phyloP scores from a whole-genome alignment of 768 basidiomycete species.

The Piloderma croceum region DNA sequence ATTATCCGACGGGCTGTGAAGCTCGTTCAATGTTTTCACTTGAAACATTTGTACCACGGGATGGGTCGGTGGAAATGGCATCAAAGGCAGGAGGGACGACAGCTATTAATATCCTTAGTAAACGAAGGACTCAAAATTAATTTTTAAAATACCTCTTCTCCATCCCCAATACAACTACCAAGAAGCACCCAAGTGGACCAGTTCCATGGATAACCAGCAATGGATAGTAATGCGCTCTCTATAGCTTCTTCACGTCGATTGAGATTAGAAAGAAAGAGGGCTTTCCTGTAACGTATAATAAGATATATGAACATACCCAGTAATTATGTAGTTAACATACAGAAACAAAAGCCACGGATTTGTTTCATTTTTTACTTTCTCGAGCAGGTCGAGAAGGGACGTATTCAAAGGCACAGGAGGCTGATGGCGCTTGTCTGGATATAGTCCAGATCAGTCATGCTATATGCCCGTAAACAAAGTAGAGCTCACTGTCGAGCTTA shows the following conservation, averaged over 20 bases:
- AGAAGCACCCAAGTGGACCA: conserved; percentile 91
- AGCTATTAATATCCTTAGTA: conserved; percentile 32
- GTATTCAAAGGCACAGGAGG: conserved; percentile 62
- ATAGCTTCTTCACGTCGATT: conserved; percentile 82
- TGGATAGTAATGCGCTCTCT: conserved; percentile 70
- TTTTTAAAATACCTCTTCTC: conserved; percentile 70
- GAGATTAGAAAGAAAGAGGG: conserved; percentile 74
- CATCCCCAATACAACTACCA: conserved; percentile 72
- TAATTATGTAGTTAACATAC: conserved; percentile 38
- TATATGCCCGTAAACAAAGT: neutral
- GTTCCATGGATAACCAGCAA: conserved; percentile 81
- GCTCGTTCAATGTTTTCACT: conserved; percentile 81
- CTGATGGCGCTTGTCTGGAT: conserved; percentile 62
- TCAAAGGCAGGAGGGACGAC: conserved; percentile 36
- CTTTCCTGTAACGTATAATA: conserved; percentile 50
- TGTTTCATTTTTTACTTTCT: conserved; percentile 46
- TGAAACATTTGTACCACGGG: conserved; percentile 70
- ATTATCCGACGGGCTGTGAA: conserved; percentile 84
- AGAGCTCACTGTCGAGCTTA: conserved; percentile 61
- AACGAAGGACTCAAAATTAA: neutral
- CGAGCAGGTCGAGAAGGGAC: conserved; percentile 52
- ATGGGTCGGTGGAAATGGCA: conserved; percentile 47
- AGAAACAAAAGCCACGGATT: conserved; percentile 86
- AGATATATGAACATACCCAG: conserved; percentile 4
- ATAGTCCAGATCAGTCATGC: conserved; percentile 5